These are phyloP conservation scores for Penicillium parvum DNA, from an alignment of 495 filamentous ascomycete genomes.

Conservation along the genomic window DNA sequence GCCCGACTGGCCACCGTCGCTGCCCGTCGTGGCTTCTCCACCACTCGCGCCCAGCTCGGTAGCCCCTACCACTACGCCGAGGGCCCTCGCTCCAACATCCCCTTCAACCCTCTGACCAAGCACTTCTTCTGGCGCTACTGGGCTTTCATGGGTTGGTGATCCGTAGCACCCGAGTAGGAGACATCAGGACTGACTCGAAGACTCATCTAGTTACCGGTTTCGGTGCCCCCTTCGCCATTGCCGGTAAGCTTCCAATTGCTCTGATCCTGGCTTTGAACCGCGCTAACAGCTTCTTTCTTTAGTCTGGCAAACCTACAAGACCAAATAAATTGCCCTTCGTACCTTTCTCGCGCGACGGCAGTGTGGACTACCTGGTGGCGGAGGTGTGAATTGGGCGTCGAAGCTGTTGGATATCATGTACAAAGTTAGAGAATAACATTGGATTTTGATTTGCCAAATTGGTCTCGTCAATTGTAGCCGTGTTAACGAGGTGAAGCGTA, in stretches of 20 bases:
- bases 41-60: conserved; percentile 77
- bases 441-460: conserved; percentile 17
- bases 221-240: conserved; percentile 73
- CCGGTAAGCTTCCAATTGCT: conserved; percentile 53
- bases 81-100: conserved; percentile 88
- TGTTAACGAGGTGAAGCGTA: conserved; percentile 18
- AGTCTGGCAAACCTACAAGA: conserved; percentile 89
- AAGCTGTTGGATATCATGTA: conserved; percentile 37
- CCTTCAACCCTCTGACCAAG: conserved; percentile 90
- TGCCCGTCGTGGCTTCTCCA: conserved; percentile 90
- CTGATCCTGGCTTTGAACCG: background rate
- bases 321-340: conserved; percentile 31
- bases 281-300: conserved; percentile 28
- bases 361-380: conserved; percentile 16
- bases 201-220: conserved; percentile 62
- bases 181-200: conserved; percentile 28
- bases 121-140: conserved; percentile 81
- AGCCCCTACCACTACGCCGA: conserved; percentile 98
- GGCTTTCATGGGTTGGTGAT: conserved; percentile 63
- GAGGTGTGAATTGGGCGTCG: conserved; percentile 21
- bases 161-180: conserved; percentile 9
- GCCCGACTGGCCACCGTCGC: conserved; percentile 60
- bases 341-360: conserved; percentile 18
- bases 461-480: conserved; percentile 15
- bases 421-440: conserved; percentile 42